Evolutionary conservation across 1,139 yeast species (phyloP).

Genomic region (Taphrina wiesneri): DNA sequence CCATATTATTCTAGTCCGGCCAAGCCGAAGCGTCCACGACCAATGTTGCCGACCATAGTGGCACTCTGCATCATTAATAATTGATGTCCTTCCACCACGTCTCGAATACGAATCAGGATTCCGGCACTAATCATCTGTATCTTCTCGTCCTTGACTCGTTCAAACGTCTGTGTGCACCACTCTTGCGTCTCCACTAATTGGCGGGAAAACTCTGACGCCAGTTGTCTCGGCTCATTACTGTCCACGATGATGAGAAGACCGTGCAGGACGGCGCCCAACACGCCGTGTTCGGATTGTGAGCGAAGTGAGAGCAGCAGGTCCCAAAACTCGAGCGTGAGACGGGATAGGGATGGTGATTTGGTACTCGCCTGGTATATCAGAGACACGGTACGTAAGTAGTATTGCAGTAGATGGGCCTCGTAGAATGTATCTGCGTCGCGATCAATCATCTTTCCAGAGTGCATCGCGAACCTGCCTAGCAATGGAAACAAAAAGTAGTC

Average conservation of each 20-base stretch:
- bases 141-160: neutral
- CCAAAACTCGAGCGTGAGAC: conserved; percentile 20
- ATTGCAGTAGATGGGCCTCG: conserved; percentile 15
- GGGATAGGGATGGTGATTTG: neutral
- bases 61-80: conserved; percentile 18
- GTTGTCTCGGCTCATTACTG: neutral
- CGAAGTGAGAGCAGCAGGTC: neutral
- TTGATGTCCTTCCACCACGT: conserved; percentile 18
- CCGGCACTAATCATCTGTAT: conserved; percentile 6
- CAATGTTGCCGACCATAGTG: neutral
- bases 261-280: neutral
- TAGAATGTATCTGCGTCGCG: conserved; percentile 9
- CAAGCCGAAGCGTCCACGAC: conserved; percentile 12
- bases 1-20: conserved; percentile 7
- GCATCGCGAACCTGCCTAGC: conserved; percentile 17
- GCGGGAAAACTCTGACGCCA: conserved; percentile 2
- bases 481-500: conserved; percentile 16
- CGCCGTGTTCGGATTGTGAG: neutral
- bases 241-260: conserved; percentile 8
- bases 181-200: conserved; percentile 22
- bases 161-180: conserved; percentile 9
- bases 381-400: conserved; percentile 15
- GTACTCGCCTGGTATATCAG: neutral
- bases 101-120: conserved; percentile 15
- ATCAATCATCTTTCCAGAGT: conserved; percentile 15